Percentiles rank a stretch among this genome's conserved stretches.
These are phyloP conservation scores for Lagenidium sp. DNA, from an alignment of 352 stramenopile species.

Conservation along the genomic window DNA sequence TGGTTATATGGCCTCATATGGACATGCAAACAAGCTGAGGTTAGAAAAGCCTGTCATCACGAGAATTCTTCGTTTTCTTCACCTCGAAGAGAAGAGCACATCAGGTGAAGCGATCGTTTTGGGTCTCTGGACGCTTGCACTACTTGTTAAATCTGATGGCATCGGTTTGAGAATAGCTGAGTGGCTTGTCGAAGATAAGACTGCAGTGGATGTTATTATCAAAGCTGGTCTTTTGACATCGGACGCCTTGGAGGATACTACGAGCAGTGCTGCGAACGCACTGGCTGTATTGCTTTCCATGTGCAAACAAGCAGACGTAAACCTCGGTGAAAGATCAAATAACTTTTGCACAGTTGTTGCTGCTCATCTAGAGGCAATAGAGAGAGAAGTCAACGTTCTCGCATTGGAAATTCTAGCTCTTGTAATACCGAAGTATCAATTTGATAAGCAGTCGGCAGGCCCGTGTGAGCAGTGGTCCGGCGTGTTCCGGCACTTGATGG, in stretches of 20 bases:
- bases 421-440: too few species aligned
- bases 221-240: conserved; percentile 22
- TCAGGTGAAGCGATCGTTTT: conserved; percentile 23
- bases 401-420: too few species aligned
- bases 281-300: conserved; percentile 26
- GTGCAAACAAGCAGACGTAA: background rate
- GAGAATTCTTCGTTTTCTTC: conserved; percentile 33
- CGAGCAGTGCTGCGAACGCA: conserved; percentile 22
- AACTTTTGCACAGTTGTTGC: conserved; percentile 32
- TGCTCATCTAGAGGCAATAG: conserved; percentile 37
- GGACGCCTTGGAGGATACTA: conserved; percentile 18
- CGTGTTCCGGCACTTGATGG: conserved; percentile 38
- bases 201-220: conserved; percentile 32
- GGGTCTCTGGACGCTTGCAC: conserved; percentile 30
- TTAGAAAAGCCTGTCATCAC: conserved; percentile 22
- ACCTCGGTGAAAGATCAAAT: conserved; percentile 7
- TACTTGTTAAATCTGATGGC: conserved; percentile 29
- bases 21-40: conserved; percentile 22
- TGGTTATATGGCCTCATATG: conserved; percentile 53
- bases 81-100: conserved; percentile 21
- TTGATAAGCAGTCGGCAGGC: too few species aligned
- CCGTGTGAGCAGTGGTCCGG: conserved; percentile 17
- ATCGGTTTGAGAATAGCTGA: too few species aligned
- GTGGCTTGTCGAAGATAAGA: too few species aligned
- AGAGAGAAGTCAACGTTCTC: conserved; percentile 30